Evolutionary conservation across 176 grass and related monocot genomes (phyloP).

Genomic region (Triticum aestivum): DNA sequence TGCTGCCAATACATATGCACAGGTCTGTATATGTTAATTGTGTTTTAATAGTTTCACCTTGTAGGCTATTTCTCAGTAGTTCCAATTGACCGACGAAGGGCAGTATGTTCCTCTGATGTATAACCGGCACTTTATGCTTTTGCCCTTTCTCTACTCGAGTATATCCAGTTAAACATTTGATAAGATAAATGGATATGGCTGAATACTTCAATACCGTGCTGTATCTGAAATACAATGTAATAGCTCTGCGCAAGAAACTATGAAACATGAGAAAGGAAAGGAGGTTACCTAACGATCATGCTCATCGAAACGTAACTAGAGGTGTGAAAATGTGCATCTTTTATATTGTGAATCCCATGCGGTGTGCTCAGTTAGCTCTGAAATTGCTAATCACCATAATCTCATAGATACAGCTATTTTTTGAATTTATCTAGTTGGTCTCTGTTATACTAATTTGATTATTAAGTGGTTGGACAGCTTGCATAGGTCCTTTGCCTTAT

Average conservation of each 20-base stretch:
- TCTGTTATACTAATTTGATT: neutral
- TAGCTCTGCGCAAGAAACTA: neutral
- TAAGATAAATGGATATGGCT: neutral
- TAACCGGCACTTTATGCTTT: neutral
- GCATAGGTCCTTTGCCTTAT: neutral
- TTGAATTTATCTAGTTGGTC: conserved; percentile 1
- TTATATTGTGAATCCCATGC: neutral
- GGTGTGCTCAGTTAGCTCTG: neutral
- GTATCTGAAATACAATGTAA: neutral
- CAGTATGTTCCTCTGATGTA: neutral
- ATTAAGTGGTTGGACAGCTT: neutral
- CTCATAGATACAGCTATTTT: neutral
- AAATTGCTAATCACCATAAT: neutral
- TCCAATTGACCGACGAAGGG: neutral
- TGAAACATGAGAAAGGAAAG: neutral
- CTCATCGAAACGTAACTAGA: neutral
- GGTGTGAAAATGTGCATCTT: neutral
- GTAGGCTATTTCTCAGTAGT: neutral
- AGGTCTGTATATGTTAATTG: conserved; percentile 52
- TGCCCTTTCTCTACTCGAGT: neutral
- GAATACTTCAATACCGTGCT: neutral
- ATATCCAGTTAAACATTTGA: neutral
- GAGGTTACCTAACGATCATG: neutral
- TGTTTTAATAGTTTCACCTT: neutral
- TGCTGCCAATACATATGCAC: conserved; percentile 85